A percentile compares a stretch with the other conserved stretches of the same genome.
Conservation (phyloP, 164 flowering plant species). For the Paratinospora sagittata region DNA sequence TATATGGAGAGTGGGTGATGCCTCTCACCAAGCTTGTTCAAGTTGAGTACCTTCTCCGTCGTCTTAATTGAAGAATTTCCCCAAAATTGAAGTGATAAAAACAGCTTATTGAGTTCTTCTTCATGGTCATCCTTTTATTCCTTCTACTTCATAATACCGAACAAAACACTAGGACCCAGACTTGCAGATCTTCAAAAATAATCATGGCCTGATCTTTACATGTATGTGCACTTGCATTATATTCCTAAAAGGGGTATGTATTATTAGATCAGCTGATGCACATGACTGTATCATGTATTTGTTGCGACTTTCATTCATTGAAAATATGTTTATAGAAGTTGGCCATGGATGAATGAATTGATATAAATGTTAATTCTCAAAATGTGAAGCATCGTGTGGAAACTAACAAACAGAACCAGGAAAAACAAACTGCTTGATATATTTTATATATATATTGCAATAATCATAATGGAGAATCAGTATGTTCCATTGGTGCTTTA, state of each 20-base stretch:
- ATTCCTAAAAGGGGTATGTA: too few species aligned
- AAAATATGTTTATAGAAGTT: background rate
- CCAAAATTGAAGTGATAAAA: background rate
- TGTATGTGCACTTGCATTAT: background rate
- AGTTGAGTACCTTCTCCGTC: conserved; percentile 78
- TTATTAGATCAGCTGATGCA: background rate
- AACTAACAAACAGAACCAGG: background rate
- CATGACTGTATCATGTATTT: background rate
- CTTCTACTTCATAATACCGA: background rate
- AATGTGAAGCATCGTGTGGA: background rate
- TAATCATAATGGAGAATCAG: background rate
- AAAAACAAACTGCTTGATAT: too few species aligned
- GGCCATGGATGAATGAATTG: background rate
- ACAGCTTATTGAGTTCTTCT: background rate
- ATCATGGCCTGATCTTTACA: background rate
- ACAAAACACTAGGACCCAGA: background rate
- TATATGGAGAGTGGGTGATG: conserved; percentile 83
- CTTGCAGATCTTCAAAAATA: background rate
- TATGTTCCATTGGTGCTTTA: conserved; percentile 19
- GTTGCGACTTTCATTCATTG: background rate
- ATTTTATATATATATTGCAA: background rate
- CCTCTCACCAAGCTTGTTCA: conserved; percentile 83
- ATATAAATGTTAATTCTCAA: background rate
- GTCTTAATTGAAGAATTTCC: conserved; percentile 49
- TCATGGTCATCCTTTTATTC: background rate